Percentiles rank a stretch among this genome's conserved stretches.
Evolutionary conservation across 2,329 filamentous ascomycete genomes (phyloP).

Genomic region (Talaromyces sp.): DNA sequence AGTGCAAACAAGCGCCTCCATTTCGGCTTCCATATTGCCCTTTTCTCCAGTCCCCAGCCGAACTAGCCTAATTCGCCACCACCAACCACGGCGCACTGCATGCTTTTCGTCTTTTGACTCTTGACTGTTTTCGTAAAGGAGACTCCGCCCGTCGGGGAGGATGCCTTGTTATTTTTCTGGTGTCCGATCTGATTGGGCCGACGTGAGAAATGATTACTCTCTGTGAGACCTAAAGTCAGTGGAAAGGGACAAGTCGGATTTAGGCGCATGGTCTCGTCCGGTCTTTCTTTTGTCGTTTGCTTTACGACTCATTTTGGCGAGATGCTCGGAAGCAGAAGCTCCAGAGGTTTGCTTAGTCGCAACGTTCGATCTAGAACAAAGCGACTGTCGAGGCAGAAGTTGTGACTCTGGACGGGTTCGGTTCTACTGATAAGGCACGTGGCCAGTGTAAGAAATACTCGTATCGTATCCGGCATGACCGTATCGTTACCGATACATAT

Average conservation of each 20-base stretch:
- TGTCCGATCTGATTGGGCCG: conserved; percentile 1
- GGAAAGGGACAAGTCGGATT: not conserved
- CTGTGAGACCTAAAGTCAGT: not conserved
- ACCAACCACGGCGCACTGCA: conserved; percentile 7
- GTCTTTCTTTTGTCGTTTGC: not conserved
- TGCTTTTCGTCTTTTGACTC: not conserved
- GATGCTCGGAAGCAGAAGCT: no score
- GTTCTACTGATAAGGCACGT: conserved; percentile 9
- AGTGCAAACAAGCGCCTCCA: not conserved
- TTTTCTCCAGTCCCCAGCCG: not conserved
- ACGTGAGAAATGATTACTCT: not conserved
- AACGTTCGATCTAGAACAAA: not conserved
- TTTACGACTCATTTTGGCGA: not conserved
- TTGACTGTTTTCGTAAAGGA: conserved; percentile 1
- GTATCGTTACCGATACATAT: not conserved
- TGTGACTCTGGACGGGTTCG: not conserved
- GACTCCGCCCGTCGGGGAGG: conserved; percentile 2
- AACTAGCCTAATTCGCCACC: conserved; percentile 14
- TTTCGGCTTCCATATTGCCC: not conserved
- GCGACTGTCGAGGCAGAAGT: not conserved
- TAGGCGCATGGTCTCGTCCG: conserved; percentile 1
- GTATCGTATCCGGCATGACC: not conserved
- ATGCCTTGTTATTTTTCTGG: not conserved
- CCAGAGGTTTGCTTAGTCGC: not conserved
- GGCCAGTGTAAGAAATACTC: not conserved